Evolutionary conservation across 805 yeast species (phyloP).

Genomic region (Candida sakaeoensis): DNA sequence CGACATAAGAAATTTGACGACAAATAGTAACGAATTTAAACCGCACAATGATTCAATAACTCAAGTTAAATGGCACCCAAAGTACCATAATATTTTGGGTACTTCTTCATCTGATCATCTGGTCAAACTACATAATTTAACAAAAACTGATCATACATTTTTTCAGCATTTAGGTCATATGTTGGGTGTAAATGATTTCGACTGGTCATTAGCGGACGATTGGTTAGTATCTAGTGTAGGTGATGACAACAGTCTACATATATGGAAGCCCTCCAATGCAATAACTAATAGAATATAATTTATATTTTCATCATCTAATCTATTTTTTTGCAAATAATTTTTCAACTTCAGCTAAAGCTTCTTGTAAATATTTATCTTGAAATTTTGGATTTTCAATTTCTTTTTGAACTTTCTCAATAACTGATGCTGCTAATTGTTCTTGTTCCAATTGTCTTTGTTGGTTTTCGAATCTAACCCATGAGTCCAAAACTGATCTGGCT

Average conservation of each 20-base stretch:
- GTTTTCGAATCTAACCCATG: slow-evolving; percentile 98
- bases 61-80: slow-evolving; percentile 70
- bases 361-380: slow-evolving; percentile 88
- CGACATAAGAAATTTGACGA: slow-evolving; percentile 52
- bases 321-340: slow-evolving; percentile 59
- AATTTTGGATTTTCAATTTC: slow-evolving; percentile 83
- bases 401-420: slow-evolving; percentile 82
- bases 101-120: slow-evolving; percentile 61
- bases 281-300: slow-evolving; percentile 8
- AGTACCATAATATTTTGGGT: slow-evolving; percentile 50
- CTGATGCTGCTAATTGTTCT: slow-evolving; percentile 81
- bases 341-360: slow-evolving; percentile 91
- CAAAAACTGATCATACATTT: slow-evolving; percentile 22
- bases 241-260: slow-evolving; percentile 82
- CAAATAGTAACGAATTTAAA: slow-evolving; percentile 11
- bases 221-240: slow-evolving; percentile 74
- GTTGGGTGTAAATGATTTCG: slow-evolving; percentile 78
- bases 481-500: slow-evolving; percentile 93
- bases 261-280: slow-evolving; percentile 65
- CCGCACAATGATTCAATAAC: slow-evolving; percentile 56
- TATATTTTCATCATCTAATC: slow-evolving; percentile 5
- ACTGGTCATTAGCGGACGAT: slow-evolving; percentile 74
- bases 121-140: slow-evolving; percentile 61
- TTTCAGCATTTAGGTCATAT: slow-evolving; percentile 85
- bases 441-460: slow-evolving; percentile 96